phyloP scores from a whole-genome alignment of 306 rosid species.

The Citrullus mucosospermus region DNA sequence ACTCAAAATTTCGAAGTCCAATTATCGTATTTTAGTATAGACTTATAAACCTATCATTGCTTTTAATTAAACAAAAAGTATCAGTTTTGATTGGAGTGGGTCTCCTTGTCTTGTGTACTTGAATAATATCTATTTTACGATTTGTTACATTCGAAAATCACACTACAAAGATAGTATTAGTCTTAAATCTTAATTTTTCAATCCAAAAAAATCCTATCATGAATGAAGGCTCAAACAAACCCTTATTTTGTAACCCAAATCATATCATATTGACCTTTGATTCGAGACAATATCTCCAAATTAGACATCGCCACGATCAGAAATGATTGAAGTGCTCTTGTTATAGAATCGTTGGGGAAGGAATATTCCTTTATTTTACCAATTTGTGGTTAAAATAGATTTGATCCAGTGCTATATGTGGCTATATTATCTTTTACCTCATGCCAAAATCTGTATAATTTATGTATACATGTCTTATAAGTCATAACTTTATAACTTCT shows the following conservation, averaged over 20 bases:
- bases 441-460: background rate
- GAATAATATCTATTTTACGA: background rate
- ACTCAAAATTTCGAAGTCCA: background rate
- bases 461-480: background rate
- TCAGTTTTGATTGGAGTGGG: background rate
- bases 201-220: background rate
- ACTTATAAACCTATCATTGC: background rate
- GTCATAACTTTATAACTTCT: background rate
- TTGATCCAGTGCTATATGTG: background rate
- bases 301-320: background rate
- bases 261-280: background rate
- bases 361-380: background rate
- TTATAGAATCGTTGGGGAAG: background rate
- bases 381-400: background rate
- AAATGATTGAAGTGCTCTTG: background rate
- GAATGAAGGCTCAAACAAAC: background rate
- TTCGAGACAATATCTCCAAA: background rate
- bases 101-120: background rate
- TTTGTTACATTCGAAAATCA: background rate
- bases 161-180: background rate
- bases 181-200: background rate
- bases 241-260: background rate
- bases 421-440: background rate
- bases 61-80: background rate
- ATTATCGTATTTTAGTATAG: background rate